Conservation (phyloP, 257 asterid species). For the Nicotiana tabacum region DNA sequence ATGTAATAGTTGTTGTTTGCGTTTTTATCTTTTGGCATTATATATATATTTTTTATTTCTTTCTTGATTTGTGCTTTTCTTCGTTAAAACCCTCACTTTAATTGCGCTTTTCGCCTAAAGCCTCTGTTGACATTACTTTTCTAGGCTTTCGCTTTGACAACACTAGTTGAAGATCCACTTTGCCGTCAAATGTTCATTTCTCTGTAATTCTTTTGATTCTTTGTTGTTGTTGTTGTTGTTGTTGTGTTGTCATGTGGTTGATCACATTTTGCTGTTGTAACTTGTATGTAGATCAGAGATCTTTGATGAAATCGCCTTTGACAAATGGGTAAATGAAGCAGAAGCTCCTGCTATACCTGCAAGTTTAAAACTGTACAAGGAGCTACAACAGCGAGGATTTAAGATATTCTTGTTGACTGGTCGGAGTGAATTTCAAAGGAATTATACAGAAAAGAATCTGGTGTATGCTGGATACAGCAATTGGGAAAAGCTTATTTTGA, state of each 20-base stretch:
- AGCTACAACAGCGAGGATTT: conserved; percentile 54
- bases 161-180: background rate
- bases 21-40: background rate
- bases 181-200: background rate
- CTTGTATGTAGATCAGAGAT: conserved; percentile 41
- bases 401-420: conserved; percentile 73
- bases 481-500: conserved; percentile 78
- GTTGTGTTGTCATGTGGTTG: background rate
- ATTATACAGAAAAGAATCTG: conserved; percentile 52
- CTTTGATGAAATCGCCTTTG: conserved; percentile 48
- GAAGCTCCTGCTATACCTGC: conserved; percentile 70
- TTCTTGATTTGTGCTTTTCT: background rate
- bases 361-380: conserved; percentile 62
- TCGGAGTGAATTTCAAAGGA: conserved; percentile 67
- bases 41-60: background rate
- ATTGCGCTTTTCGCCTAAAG: background rate
- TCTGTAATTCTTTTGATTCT: background rate
- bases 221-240: background rate
- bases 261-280: background rate
- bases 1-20: background rate
- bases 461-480: conserved; percentile 51
- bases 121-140: background rate
- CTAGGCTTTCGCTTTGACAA: background rate
- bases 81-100: background rate
- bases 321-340: conserved; percentile 66